Percentiles rank a stretch among this genome's conserved stretches.
Conservation (phyloP, 2,329 filamentous ascomycete genomes). For the Xylariaceae sp. region DNA sequence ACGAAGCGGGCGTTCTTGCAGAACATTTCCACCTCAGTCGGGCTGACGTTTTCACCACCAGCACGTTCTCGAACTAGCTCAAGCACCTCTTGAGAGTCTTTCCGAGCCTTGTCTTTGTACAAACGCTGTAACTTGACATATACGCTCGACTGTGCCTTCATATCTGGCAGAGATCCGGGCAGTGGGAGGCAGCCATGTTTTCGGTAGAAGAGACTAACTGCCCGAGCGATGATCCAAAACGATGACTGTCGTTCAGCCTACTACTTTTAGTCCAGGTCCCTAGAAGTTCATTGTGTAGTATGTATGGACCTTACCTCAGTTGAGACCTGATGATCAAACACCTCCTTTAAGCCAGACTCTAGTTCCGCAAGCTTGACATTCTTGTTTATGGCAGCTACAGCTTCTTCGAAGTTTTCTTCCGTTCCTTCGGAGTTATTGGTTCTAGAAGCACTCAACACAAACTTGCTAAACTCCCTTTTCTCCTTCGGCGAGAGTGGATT, state of each 20-base stretch:
- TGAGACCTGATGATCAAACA: slow-evolving; percentile 63
- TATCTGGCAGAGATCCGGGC: slow-evolving; percentile 84
- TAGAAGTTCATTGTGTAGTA: slow-evolving; percentile 28
- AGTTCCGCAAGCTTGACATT: slow-evolving; percentile 67
- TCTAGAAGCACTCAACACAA: slow-evolving; percentile 63
- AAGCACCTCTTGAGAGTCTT: slow-evolving; percentile 72
- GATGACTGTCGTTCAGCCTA: slow-evolving; percentile 47
- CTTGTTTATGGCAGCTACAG: slow-evolving; percentile 79
- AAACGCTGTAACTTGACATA: slow-evolving; percentile 89
- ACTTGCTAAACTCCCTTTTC: slow-evolving; percentile 73
- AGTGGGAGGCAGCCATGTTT: slow-evolving; percentile 72
- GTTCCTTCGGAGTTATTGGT: slow-evolving; percentile 74
- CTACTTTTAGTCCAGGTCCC: slow-evolving; percentile 18
- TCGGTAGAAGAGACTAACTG: slow-evolving; percentile 70
- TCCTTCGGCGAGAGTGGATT: slow-evolving; percentile 73
- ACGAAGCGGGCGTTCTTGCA: slow-evolving; percentile 94
- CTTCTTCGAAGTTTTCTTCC: slow-evolving; percentile 97
- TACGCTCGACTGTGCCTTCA: slow-evolving; percentile 89
- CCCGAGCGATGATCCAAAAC: slow-evolving; percentile 87
- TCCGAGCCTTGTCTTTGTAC: slow-evolving; percentile 82
- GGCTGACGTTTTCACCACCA: slow-evolving; percentile 51
- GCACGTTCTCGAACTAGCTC: slow-evolving; percentile 51
- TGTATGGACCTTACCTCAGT: slow-evolving; percentile 48
- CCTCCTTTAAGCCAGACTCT: slow-evolving; percentile 64
- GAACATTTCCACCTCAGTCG: slow-evolving; percentile 78